Conservation (phyloP, 768 basidiomycete species). For the Termitomyces sp. region DNA sequence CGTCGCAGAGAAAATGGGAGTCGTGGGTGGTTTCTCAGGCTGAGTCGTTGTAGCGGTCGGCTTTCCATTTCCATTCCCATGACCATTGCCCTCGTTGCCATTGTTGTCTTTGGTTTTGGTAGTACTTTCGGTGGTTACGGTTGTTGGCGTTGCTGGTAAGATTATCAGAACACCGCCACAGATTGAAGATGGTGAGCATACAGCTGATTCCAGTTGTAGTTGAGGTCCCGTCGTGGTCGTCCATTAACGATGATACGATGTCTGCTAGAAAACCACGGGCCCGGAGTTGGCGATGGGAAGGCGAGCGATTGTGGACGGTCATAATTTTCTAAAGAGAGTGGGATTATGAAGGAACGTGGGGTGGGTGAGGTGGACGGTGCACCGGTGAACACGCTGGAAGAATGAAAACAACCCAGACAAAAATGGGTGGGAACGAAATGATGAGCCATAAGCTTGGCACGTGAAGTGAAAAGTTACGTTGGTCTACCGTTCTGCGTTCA, state of each 20-base stretch:
- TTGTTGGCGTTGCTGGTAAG: neutral
- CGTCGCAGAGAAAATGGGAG: neutral
- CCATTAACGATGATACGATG: no score
- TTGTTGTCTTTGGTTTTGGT: neutral
- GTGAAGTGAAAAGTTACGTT: no score
- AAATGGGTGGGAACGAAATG: constrained; percentile 1
- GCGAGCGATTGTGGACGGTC: constrained; percentile 26
- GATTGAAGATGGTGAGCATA: neutral
- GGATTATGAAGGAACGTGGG: constrained; percentile 15
- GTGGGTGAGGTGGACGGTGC: constrained; percentile 1
- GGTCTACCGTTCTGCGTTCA: neutral
- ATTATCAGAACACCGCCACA: neutral
- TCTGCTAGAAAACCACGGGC: no score
- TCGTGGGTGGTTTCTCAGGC: no score
- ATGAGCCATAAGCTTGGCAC: neutral
- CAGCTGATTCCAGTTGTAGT: neutral
- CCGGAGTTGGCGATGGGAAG: constrained; percentile 23
- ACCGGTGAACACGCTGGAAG: neutral
- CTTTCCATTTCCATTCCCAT: neutral
- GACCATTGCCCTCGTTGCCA: no score
- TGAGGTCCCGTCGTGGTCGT: no score
- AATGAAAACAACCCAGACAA: neutral
- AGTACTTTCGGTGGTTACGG: neutral
- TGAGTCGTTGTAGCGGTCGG: neutral
- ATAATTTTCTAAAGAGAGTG: constrained; percentile 17